These are phyloP conservation scores for Esteya vermicola DNA, from an alignment of 2,329 filamentous ascomycete genomes.

Conservation along the genomic window DNA sequence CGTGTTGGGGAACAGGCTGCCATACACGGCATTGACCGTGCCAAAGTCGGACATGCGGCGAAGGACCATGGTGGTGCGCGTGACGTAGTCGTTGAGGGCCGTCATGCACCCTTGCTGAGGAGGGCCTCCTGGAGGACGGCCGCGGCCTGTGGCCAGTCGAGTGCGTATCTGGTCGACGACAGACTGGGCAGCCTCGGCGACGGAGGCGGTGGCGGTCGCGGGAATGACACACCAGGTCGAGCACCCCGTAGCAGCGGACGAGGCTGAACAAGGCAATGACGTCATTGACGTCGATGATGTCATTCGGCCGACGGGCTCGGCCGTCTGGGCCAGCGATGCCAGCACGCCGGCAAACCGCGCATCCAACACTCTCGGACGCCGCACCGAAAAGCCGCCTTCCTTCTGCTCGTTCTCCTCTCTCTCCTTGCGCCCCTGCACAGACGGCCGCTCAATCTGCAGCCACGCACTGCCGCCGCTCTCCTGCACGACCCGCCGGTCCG, in stretches of 20 bases:
- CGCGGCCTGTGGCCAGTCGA: too few relatives aligned
- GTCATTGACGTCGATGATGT: not conserved
- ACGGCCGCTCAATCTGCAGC: constrained; percentile 44
- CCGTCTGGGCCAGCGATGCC: constrained; percentile 6
- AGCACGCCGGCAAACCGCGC: constrained; percentile 34
- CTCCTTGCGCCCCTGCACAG: constrained; percentile 24
- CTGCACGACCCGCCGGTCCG: constrained; percentile 35
- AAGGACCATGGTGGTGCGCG: constrained; percentile 53
- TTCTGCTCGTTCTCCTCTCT: constrained; percentile 18
- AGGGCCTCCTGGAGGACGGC: too few relatives aligned
- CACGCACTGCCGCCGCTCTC: constrained; percentile 70
- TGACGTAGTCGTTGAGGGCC: constrained; percentile 26
- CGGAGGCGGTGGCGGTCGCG: constrained; percentile 11
- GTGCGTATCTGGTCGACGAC: constrained; percentile 30
- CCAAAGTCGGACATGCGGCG: constrained; percentile 70
- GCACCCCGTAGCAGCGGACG: not conserved
- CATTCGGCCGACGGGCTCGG: not conserved
- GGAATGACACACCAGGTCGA: constrained; percentile 17
- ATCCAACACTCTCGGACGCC: constrained; percentile 55
- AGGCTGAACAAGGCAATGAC: not conserved
- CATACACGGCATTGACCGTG: constrained; percentile 61
- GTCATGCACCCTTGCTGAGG: constrained; percentile 12
- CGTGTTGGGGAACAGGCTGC: constrained; percentile 48
- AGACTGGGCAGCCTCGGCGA: constrained; percentile 33
- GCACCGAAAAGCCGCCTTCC: constrained; percentile 18